A percentile compares a stretch with the other conserved stretches of the same genome.
Evolutionary conservation across 441 rosid species (phyloP).

Genomic region (Manihot esculenta): DNA sequence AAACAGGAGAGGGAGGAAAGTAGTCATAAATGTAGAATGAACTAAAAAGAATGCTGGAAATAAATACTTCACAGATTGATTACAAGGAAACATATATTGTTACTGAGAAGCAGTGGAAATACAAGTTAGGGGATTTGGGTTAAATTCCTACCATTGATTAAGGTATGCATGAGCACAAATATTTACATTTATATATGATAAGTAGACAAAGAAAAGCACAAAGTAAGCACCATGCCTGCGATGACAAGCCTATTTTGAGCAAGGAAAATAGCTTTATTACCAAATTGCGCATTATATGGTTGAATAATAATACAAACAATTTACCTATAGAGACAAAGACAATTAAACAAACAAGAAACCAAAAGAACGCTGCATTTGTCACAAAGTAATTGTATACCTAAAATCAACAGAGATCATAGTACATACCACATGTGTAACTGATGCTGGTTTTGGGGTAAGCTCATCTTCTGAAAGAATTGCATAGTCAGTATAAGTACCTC

Average conservation of each 20-base stretch:
- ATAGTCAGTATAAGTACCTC: slow-evolving; percentile 92
- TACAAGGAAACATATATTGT: background rate
- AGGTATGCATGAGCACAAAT: background rate
- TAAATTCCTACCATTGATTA: background rate
- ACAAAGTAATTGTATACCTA: slow-evolving; percentile 1
- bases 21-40: background rate
- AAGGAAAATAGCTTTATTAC: background rate
- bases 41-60: background rate
- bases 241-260: background rate
- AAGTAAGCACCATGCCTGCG: background rate
- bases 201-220: background rate
- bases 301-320: background rate
- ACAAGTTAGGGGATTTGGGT: background rate
- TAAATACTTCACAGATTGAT: background rate
- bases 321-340: background rate
- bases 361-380: background rate
- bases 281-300: background rate
- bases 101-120: background rate
- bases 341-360: slow-evolving; percentile 5
- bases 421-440: slow-evolving; percentile 72
- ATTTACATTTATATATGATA: background rate
- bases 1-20: background rate
- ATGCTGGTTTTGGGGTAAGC: slow-evolving; percentile 67
- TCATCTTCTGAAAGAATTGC: slow-evolving; percentile 82
- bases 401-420: background rate